Base-by-base conservation (phyloP, 192 early-diverging fungal genomes). In the Backusella australiensis region DNA sequence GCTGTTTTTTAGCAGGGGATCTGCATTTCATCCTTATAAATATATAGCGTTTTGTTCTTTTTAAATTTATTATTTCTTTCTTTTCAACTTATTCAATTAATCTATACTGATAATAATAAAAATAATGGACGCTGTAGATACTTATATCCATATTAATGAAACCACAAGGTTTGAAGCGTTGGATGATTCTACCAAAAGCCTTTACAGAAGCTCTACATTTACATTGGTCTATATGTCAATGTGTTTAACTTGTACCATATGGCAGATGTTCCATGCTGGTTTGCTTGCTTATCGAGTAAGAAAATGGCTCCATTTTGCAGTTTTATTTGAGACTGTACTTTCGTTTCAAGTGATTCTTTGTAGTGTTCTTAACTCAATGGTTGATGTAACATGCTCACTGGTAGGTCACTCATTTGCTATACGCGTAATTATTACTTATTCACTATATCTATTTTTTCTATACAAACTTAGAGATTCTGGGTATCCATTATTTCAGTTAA, bases 401-500 rank as follows among this genome's bases (percentile, higher is more conserved):
- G 80, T 81, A 74, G 29, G 65, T 65, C 19, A 46, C 12, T 21
- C 23, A 15, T 17, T 26, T n/a, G 4, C 41, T 66, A n/a, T 53
- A 49, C 14, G 12, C 29, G 39, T 12, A 21, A 34, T 6, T 4
- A 34, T 17, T 17, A 41, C 39, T 41, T 9, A 44, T 77, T 14
- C n/a, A 63, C 21, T 39, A 6, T 26, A 23, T 56, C n/a, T 23
- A 17, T 6, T 2, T 76, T 32, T 23, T 4, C 69, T 6, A 26
- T 39, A n/a, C 39, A 32, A 52, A 14, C 5, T 19, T 65, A 81
- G 80, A 38, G 80, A 32, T 81, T 74, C 32, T 78, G 76, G 80
- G 76, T 78, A 6, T 70, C 80, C 23, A 81, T 81, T 46, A 71
- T 81, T 32, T 32, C 46, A n/a, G 76, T 81, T 19, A 77, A 81